Evolutionary conservation across 805 yeast genomes (phyloP), one percentile per base, ranked within the genome.

Genomic region (Ogataea pilisensis): DNA sequence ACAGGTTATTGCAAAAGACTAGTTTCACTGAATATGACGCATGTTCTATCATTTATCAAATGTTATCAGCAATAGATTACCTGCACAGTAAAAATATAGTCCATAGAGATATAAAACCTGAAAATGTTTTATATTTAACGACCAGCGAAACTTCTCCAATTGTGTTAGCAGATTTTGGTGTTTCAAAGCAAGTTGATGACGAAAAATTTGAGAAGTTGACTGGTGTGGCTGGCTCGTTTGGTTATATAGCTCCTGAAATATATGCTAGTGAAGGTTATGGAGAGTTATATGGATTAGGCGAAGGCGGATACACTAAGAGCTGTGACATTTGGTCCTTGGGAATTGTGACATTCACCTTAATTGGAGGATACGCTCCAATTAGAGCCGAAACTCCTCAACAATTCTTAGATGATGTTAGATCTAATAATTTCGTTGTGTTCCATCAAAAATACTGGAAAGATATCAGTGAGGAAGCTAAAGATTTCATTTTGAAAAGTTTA

Each of bases 291-390:
- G 65, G 64, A 4, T 46, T 61, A 30, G 66, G 66, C n/a, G 54
- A 46, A 39, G 60, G 55, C 13, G 98, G 96, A 8, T 97, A 91
- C 64, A 95, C 96, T 30, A 87, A 85, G 55, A 91, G 96, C 1
- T 91, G 96, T 65, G 99, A 91, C 61, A 76, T 91, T 41, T 91
- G 99, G 99, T 85, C 95, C 1, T 59, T 91, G 30, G 99, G 99
- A 27, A 95, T 91, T 8, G 87, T 91, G 34, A 78, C 96, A 0
- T 93, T 88, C 62, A 90, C 97, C 0, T 66, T 90, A 34, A 70
- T 91, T 34, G 88, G 93, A 51, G 99, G 99, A 0, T 88, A 89
- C 59, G 83, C 95, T 5, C 96, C 98, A 3, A 88, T 91, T 63
- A 68, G 90, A 37, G 79, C 96, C 0, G 96, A 90, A 57, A 82